Percentiles rank a stretch among this genome's conserved stretches.
These are phyloP conservation scores for Fusarium staphyleae DNA, from an alignment of 2,329 filamentous ascomycete species.

Conservation along the genomic window DNA sequence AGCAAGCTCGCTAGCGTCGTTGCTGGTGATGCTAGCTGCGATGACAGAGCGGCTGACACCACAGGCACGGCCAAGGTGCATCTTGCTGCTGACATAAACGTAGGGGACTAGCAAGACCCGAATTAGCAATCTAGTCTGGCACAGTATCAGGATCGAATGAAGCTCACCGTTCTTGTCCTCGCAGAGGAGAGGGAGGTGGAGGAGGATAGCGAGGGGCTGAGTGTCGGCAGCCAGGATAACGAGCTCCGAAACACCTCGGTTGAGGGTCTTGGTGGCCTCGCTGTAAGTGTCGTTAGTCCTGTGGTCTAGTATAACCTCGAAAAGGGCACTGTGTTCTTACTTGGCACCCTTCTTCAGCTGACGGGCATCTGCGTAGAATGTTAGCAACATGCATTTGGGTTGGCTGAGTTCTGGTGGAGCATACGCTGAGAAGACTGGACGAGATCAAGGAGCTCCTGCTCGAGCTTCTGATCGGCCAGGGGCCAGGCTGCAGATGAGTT, in stretches of 20 bases:
- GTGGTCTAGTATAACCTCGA: constrained; percentile 44
- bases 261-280: constrained; percentile 78
- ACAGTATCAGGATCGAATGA: background rate
- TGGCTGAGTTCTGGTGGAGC: constrained; percentile 23
- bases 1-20: constrained; percentile 87
- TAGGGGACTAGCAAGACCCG: constrained; percentile 52
- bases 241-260: constrained; percentile 89
- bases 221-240: constrained; percentile 91
- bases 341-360: constrained; percentile 89
- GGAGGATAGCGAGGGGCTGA: constrained; percentile 82
- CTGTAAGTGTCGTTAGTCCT: constrained; percentile 13
- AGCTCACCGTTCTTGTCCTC: constrained; percentile 72
- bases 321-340: background rate
- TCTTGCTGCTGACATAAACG: constrained; percentile 78
- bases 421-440: constrained; percentile 71
- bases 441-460: constrained; percentile 83
- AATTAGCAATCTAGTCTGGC: constrained; percentile 19
- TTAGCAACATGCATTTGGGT: constrained; percentile 5
- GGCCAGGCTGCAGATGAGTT: constrained; percentile 65
- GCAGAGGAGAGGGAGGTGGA: constrained; percentile 87
- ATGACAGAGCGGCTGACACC: constrained; percentile 91
- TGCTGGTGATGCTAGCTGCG: constrained; percentile 85
- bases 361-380: constrained; percentile 56
- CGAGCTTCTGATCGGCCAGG: constrained; percentile 74
- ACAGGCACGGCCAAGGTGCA: constrained; percentile 85